Base-by-base conservation (phyloP, 768 basidiomycete species). In the Mycena rebaudengoi region DNA sequence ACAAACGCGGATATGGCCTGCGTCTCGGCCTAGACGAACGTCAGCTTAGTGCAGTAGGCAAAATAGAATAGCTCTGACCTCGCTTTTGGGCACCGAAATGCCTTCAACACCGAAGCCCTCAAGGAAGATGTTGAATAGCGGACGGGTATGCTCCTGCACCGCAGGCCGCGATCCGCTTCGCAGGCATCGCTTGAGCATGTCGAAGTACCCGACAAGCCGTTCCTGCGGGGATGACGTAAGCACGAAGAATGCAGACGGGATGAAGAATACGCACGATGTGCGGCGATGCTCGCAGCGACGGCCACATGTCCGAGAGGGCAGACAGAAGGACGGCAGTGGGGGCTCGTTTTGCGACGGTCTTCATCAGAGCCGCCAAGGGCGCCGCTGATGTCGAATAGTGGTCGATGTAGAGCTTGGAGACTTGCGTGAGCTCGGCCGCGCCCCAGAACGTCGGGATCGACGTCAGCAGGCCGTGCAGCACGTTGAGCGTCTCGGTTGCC, bases 381-480 rank as follows among this genome's bases (percentile, higher is more conserved):
- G 76, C 64, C 46, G 76, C 76, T 7, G 80, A 70, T 14, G 80
- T 73, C 5, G 73, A 67, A 46, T 70, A 75, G 32, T 78, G 74
- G 13, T 88, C 85, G 25, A 91, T 73, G 62, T 88, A 87, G 7
- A 92, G 79, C 37, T 76, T 82, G 25, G 88, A 75, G 18, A 92
- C 78, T 60, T 84, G 83, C 0, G 75, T 76, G 28, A 94, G 72
- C 65, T 94, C 92, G 20, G 76, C 74, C 18, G 75, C 62, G 33
- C 89, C 87, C 85, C 92, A 94, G 76, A 99, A 98, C 5, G 89
- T 87, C 0, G 96, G 94, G 29, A 98, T 89, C 1, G 89, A 83
- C 1, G 82, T 78, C 62, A 98, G 80, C 10, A 97, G 78, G n/a
- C 84, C 82, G 28, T 87, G 85, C n/a, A 97, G 78, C 8, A 90